phyloP scores from a whole-genome alignment of 495 filamentous ascomycete genomes.

The Eremomyces bilateralis region DNA sequence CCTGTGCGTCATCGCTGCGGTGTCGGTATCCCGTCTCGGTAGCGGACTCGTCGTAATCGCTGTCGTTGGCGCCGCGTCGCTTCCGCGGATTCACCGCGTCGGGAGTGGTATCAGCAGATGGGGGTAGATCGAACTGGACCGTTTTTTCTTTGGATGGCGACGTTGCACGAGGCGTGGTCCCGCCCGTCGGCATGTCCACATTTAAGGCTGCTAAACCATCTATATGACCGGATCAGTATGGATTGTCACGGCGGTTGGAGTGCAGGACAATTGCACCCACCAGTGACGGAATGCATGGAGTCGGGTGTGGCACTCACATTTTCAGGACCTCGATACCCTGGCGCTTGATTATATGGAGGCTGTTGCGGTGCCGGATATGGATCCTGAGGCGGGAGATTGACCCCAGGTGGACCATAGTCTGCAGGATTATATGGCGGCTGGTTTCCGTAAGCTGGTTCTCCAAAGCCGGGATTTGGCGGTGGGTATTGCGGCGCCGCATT shows the following conservation, averaged over 20 bases:
- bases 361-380: neutral
- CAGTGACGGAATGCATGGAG: too few relatives aligned
- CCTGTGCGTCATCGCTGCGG: neutral
- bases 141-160: too few relatives aligned
- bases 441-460: neutral
- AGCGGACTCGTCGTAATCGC: neutral
- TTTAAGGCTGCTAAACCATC: too few relatives aligned
- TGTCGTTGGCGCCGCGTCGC: neutral
- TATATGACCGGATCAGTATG: too few relatives aligned
- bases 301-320: too few relatives aligned
- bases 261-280: too few relatives aligned
- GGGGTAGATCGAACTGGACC: constrained; percentile 14
- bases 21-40: neutral
- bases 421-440: constrained; percentile 8
- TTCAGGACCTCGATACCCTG: constrained; percentile 12
- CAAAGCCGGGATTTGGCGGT: too few relatives aligned
- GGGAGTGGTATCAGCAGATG: neutral
- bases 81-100: too few relatives aligned
- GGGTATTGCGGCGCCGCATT: too few relatives aligned
- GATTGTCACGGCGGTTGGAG: too few relatives aligned
- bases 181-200: too few relatives aligned
- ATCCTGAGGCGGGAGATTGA: constrained; percentile 4
- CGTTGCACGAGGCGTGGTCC: constrained; percentile 5
- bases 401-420: constrained; percentile 23
- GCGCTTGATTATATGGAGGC: constrained; percentile 4